Evolutionary conservation across 495 filamentous ascomycete genomes (phyloP), one percentile per base, ranked within the genome.

Genomic region (Penicillium cinerascens): DNA sequence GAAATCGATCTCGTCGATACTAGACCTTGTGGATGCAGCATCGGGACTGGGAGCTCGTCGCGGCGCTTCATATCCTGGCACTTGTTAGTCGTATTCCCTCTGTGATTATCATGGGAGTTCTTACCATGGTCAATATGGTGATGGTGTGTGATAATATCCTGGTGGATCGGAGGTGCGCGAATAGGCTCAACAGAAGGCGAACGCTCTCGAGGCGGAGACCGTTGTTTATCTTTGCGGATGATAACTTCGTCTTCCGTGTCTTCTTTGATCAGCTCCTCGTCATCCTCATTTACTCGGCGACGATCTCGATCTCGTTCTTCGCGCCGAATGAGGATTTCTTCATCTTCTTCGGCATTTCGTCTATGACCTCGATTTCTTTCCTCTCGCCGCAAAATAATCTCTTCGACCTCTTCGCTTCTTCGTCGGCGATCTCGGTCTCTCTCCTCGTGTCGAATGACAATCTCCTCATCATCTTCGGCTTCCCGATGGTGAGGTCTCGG

Each of bases 81-180:
- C 18, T n/a, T 29, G n/a, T 58, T 42, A 66, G 58, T 41, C 29
- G 26, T 4, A 20, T 22, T 20, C 4, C 39, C 20, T 13, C 26
- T 42, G 11, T 13, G 29, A 1, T 13, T 15, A 27, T 9, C 7
- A 10, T 36, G 6, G 10, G 5, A 13, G 2, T 10, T n/a, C 58
- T 35, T 55, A 70, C 90, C 91, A 71, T 96, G 89, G 65, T 96
- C 88, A 61, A 95, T 88, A 59, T 92, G 86, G 20, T 86, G 79
- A 62, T 93, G 91, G 66, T 91, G 89, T 2, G 88, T 90, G 51
- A 91, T 88, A 40, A 93, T 80, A 61, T 95, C 87, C 53, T 89
- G 82, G 61, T 87, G 84, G 56, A 92, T 87, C 4, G 82, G 80
- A 4, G 87, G 86, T 17, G 81, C 83, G 55, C 81, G 77, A 61